phyloP scores from a whole-genome alignment of 129 eudicot species.

The Apium graveolens region DNA sequence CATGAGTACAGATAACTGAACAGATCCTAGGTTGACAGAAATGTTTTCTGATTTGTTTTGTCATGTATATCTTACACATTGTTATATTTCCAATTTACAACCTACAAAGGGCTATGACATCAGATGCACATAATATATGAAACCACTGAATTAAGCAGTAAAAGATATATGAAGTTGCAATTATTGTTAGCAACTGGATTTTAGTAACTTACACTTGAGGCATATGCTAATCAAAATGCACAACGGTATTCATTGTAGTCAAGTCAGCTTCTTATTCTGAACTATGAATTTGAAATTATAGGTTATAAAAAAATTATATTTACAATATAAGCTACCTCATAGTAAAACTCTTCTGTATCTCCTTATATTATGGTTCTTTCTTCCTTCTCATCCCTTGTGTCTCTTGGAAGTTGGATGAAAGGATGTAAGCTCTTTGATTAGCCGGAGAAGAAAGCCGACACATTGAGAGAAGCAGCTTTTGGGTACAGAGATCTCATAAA shows the following conservation, averaged over 20 bases:
- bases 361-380: no score
- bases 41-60: no score
- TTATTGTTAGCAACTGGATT: no score
- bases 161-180: no score
- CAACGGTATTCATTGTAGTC: no score
- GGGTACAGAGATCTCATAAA: slow-evolving; percentile 77
- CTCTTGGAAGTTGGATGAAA: slow-evolving; percentile 70
- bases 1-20: not conserved
- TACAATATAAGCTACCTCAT: not conserved
- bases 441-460: slow-evolving; percentile 96
- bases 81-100: not conserved
- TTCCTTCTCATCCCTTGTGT: slow-evolving; percentile 1
- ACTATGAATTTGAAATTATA: not conserved
- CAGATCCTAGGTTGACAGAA: not conserved
- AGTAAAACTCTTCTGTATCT: not conserved
- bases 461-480: slow-evolving; percentile 87
- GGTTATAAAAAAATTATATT: no score
- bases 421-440: slow-evolving; percentile 98
- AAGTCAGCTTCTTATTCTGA: not conserved
- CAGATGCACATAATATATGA: no score
- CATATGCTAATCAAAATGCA: no score
- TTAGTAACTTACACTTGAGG: no score
- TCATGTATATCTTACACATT: not conserved
- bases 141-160: no score
- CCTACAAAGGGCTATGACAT: not conserved